Evolutionary conservation across 805 yeast species (phyloP).

Genomic region (Brettanomyces bruxellensis): DNA sequence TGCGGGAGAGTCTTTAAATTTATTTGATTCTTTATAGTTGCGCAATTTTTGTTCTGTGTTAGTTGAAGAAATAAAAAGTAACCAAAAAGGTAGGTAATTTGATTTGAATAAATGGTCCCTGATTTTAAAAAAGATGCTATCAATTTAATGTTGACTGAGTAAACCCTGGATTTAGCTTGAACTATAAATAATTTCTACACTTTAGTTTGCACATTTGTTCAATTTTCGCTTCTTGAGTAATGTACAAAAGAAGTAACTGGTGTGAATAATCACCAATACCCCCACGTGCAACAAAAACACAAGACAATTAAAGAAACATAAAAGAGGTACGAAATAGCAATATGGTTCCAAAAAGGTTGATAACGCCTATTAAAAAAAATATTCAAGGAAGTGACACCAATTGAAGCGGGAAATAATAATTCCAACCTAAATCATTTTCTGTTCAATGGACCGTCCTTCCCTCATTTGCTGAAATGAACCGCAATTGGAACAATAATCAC

Average conservation of each 20-base stretch:
- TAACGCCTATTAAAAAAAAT: background rate
- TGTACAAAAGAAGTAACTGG: too few relatives aligned
- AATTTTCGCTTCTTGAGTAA: too few relatives aligned
- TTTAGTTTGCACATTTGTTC: too few relatives aligned
- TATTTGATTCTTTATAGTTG: background rate
- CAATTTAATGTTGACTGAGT: too few relatives aligned
- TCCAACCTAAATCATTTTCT: background rate
- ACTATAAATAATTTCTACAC: too few relatives aligned
- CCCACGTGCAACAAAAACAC: background rate
- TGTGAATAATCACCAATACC: background rate
- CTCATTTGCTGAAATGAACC: conserved; percentile 55
- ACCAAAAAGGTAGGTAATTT: background rate
- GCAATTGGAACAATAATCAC: conserved; percentile 91
- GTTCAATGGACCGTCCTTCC: background rate
- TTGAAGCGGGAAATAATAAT: background rate
- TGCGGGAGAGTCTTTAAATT: too few relatives aligned
- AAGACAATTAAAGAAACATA: background rate
- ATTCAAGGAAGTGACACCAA: too few relatives aligned
- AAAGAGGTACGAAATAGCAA: background rate
- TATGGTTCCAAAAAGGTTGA: background rate
- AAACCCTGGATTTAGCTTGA: too few relatives aligned
- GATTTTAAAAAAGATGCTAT: too few relatives aligned
- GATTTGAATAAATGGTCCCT: too few relatives aligned
- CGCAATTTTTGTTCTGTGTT: background rate
- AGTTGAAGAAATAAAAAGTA: background rate